A percentile compares a stretch with the other conserved stretches of the same genome.
phyloP scores from a whole-genome alignment of 495 filamentous ascomycete genomes.

The Halenospora varia region DNA sequence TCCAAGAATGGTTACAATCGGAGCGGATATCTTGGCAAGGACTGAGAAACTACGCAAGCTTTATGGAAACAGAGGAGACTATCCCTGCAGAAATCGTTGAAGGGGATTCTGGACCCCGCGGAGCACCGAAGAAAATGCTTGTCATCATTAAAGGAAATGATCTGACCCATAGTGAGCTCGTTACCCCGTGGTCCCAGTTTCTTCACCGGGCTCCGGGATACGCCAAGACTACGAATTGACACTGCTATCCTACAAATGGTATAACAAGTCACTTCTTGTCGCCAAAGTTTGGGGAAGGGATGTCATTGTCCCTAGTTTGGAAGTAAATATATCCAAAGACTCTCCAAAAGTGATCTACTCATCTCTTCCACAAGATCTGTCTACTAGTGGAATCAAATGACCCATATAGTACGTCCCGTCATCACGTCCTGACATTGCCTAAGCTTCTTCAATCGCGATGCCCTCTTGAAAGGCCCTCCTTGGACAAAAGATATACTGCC shows the following conservation, averaged over 20 bases:
- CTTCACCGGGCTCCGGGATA: background rate
- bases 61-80: conserved; percentile 10
- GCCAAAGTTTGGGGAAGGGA: too few relatives aligned
- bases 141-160: background rate
- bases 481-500: background rate
- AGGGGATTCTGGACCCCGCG: background rate
- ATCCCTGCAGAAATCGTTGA: background rate
- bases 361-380: background rate
- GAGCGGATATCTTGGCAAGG: background rate
- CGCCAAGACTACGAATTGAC: background rate
- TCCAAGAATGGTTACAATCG: background rate
- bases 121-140: background rate
- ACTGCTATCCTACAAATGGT: too few relatives aligned
- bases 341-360: background rate
- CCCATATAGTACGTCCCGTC: background rate
- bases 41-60: conserved; percentile 16
- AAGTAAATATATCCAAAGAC: too few relatives aligned
- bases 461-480: background rate
- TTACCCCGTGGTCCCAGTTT: background rate
- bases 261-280: too few relatives aligned
- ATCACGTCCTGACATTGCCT: background rate
- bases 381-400: background rate
- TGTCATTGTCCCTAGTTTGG: too few relatives aligned
- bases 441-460: background rate
- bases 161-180: background rate